Conservation (phyloP, 192 early-diverging fungal species). For the Nowakowskiella sp. region DNA sequence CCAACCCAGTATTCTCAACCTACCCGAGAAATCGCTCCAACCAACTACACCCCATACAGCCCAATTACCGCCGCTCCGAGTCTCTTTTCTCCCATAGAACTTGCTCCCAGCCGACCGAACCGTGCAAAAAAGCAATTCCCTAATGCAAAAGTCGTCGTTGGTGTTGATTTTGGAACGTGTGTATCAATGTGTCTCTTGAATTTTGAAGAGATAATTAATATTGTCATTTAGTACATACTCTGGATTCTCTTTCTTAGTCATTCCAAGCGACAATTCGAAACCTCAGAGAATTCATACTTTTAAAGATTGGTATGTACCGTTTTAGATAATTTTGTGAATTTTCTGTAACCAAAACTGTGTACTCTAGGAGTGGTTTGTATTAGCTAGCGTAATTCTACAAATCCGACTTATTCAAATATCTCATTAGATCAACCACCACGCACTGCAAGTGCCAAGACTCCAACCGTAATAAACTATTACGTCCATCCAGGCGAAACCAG, state of each 20-base stretch:
- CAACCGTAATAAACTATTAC: neutral
- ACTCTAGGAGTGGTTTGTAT: neutral
- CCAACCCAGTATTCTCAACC: too few relatives aligned
- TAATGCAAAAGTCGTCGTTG: neutral
- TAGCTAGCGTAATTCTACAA: too few relatives aligned
- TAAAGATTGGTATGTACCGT: neutral
- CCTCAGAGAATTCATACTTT: neutral
- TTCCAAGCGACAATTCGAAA: neutral
- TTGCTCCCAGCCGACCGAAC: too few relatives aligned
- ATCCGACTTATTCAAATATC: too few relatives aligned
- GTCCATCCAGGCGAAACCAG: neutral
- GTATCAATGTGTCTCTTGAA: neutral
- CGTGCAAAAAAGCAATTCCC: too few relatives aligned
- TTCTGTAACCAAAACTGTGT: neutral
- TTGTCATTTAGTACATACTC: neutral
- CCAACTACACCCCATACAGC: too few relatives aligned
- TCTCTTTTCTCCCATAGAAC: too few relatives aligned
- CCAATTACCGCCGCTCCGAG: too few relatives aligned
- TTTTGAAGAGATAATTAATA: neutral
- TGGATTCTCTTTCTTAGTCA: neutral
- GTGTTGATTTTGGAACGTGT: conserved; percentile 1
- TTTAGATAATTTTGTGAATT: neutral
- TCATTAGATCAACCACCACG: neutral
- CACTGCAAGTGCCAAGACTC: neutral
- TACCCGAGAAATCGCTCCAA: too few relatives aligned